These are phyloP conservation scores for Epicoccum sorghinum DNA, from an alignment of 2,329 filamentous ascomycete genomes.

Conservation along the genomic window DNA sequence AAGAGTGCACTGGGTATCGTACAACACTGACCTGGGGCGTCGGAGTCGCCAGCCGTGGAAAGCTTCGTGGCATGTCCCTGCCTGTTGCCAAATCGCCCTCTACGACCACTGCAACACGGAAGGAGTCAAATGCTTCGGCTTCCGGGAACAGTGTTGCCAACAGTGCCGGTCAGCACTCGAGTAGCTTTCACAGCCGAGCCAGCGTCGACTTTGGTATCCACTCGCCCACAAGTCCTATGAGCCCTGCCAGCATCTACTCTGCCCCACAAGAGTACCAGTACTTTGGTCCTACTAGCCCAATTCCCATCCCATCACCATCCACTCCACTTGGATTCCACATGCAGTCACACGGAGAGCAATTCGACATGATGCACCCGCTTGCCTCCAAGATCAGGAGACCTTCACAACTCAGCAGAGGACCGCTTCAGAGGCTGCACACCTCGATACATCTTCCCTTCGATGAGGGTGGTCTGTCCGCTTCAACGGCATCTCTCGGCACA, in stretches of 20 bases:
- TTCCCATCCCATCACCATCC: conserved; percentile 47
- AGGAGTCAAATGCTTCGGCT: conserved; percentile 34
- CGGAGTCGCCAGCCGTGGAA: conserved; percentile 92
- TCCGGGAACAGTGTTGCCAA: conserved; percentile 24
- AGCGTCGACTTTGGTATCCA: conserved; percentile 45
- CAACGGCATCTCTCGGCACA: conserved; percentile 54
- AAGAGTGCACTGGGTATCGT: conserved; percentile 95
- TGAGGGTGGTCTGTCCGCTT: conserved; percentile 51
- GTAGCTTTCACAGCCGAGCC: conserved; percentile 34
- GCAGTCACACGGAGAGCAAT: conserved; percentile 44
- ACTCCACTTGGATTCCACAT: conserved; percentile 48
- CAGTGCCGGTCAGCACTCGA: conserved; percentile 32
- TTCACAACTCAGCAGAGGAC: conserved; percentile 44
- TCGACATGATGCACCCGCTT: conserved; percentile 44
- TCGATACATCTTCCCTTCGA: conserved; percentile 50
- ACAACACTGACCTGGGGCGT: conserved; percentile 97
- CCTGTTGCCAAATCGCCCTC: conserved; percentile 59
- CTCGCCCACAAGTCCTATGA: conserved; percentile 45
- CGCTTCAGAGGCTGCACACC: conserved; percentile 53
- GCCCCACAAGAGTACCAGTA: conserved; percentile 46
- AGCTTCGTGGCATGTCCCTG: conserved; percentile 85
- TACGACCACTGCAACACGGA: conserved; percentile 33
- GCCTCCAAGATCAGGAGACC: conserved; percentile 47
- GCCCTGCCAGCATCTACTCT: conserved; percentile 39
- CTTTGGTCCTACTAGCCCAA: conserved; percentile 47